Evolutionary conservation across 1,284 basidiomycete species (phyloP), one percentile per base, ranked within the genome.

Genomic region (Coniferiporia sulphurascens): DNA sequence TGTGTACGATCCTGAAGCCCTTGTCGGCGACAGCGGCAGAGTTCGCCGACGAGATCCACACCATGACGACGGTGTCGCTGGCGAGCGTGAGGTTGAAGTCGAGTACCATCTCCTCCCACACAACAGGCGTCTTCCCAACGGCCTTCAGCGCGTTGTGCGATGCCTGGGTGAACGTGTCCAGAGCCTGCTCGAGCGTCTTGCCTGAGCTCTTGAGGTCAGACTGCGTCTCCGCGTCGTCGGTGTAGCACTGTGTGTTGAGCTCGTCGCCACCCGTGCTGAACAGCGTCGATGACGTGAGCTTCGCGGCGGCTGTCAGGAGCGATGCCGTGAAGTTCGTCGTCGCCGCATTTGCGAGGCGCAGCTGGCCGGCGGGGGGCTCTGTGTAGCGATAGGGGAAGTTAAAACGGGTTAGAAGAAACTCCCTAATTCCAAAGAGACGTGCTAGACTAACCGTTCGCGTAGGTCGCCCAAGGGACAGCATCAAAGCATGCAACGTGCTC

Each of bases 261-360:
- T 95, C 92, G 68, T 95, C 93, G 0, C 92, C 92, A 1, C 93
- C 93, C 0, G 89, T 89, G 64, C 83, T 84, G 69, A 95, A 84
- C 60, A 89, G 77, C 22, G 70, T 76, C 15, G 85, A 82, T 0
- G 83, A 80, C 63, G 88, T 79, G 41, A 81, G 70, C 17, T 72
- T 68, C 1, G 80, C 70, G 1, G 75, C 69, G 0, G 72, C 68
- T 6, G 68, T 63, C 63, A 87, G 76, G 34, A 89, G 68, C 8
- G 70, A 69, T 5, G 71, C 67, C 8, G 80, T 78, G 64, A 81
- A 85, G 9, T 75, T 70, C 54, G 72, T 67, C 0, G 76, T 79
- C 10, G 66, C 66, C 38, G 72, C 65, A 3, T 80, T 78, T 2
- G 88, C 83, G 64, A 93, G 75, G 46, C 87, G 84, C 19, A 94